phyloP scores from a whole-genome alignment of 1,284 basidiomycete species.

The Wallemia hederae region DNA sequence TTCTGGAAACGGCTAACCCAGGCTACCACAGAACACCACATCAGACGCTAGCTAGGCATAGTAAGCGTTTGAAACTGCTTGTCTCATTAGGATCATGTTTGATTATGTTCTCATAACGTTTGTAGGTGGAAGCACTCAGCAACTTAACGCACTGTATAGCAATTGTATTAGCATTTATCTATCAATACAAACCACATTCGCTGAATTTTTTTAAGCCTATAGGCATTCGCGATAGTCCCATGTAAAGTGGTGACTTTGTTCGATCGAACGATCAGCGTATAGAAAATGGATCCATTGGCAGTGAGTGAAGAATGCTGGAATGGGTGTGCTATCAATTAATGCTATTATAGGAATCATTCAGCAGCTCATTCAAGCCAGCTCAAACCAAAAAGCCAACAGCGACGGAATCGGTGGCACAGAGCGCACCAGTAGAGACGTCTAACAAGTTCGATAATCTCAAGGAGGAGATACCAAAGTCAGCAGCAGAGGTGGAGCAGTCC shows the following conservation, averaged over 20 bases:
- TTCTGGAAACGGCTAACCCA: background rate
- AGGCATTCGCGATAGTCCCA: background rate
- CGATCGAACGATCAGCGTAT: background rate
- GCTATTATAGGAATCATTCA: background rate
- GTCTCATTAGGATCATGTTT: background rate
- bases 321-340: no score
- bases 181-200: background rate
- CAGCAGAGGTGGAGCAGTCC: background rate
- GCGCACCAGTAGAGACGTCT: background rate
- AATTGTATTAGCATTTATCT: background rate
- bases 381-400: background rate
- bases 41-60: background rate
- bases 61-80: background rate
- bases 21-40: background rate
- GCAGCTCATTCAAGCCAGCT: background rate
- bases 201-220: no score
- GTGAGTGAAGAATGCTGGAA: no score
- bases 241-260: background rate
- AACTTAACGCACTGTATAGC: background rate
- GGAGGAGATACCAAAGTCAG: background rate
- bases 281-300: background rate
- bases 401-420: background rate
- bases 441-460: background rate
- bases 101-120: background rate
- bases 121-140: background rate